A percentile compares a stretch with the other conserved stretches of the same genome.
phyloP scores from a whole-genome alignment of 148 eudicot genomes.

The Gaultheria prostrata region DNA sequence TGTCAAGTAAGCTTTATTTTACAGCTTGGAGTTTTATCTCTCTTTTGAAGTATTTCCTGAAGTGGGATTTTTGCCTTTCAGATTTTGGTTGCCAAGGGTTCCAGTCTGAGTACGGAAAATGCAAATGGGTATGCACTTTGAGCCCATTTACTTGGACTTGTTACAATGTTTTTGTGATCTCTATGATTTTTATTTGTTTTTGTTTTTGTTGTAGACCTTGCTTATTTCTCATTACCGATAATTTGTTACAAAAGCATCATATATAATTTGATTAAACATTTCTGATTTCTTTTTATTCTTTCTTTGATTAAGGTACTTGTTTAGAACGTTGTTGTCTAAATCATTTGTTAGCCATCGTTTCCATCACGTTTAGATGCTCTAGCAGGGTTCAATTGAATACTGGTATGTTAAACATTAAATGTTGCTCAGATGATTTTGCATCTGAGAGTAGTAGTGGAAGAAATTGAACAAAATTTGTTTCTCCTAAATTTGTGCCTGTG shows the following conservation, averaged over 20 bases:
- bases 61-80: constrained; percentile 22
- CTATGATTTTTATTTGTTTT: not conserved
- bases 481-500: not conserved
- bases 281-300: not conserved
- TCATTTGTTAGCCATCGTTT: not conserved
- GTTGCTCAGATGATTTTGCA: not conserved
- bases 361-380: not conserved
- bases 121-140: constrained; percentile 61
- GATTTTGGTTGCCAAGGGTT: constrained; percentile 77
- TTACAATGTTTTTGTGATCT: not conserved
- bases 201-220: not conserved
- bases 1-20: constrained; percentile 60
- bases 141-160: not conserved
- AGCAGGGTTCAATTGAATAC: not conserved
- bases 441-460: not conserved
- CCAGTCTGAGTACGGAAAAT: constrained; percentile 58
- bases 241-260: not conserved
- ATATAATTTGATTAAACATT: not conserved
- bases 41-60: constrained; percentile 9
- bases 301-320: not conserved
- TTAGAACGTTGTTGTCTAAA: not conserved
- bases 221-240: not conserved
- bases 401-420: not conserved
- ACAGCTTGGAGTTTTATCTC: not conserved
- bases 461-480: not conserved